Conservation (phyloP, 192 early-diverging fungal genomes). For the Ambispora gerdemannii region DNA sequence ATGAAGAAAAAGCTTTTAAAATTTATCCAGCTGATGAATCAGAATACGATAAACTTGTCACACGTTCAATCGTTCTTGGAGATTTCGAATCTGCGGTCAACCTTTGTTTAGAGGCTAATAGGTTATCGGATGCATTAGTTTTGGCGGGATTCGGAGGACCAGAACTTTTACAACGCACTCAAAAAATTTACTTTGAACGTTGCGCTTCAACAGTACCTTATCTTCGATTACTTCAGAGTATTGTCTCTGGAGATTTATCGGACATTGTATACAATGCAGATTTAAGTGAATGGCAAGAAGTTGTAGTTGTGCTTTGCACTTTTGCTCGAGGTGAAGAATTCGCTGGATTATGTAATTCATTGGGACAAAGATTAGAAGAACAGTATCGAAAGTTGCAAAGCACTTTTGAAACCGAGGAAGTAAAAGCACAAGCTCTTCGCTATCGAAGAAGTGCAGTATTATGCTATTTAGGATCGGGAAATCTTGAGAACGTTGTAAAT, state of each 20-base stretch:
- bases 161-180: conserved; percentile 69
- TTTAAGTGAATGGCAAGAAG: conserved; percentile 87
- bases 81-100: conserved; percentile 92
- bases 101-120: conserved; percentile 76
- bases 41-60: conserved; percentile 80
- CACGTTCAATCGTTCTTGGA: conserved; percentile 79
- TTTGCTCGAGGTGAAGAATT: conserved; percentile 87
- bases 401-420: conserved; percentile 22
- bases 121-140: conserved; percentile 83
- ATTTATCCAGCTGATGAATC: conserved; percentile 57
- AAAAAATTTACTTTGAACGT: conserved; percentile 81
- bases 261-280: conserved; percentile 77
- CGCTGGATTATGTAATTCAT: conserved; percentile 60
- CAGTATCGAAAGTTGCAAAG: conserved; percentile 33
- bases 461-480: conserved; percentile 81
- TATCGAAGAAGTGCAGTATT: conserved; percentile 64
- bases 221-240: conserved; percentile 76
- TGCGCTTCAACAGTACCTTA: conserved; percentile 68
- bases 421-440: conserved; percentile 30
- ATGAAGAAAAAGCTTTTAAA: conserved; percentile 39
- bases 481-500: conserved; percentile 74
- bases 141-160: conserved; percentile 85
- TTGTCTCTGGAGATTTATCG: conserved; percentile 75
- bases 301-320: conserved; percentile 90
- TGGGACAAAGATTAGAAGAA: conserved; percentile 61